phyloP scores from a whole-genome alignment of 1,139 yeast genomes.

The Wickerhamomyces sp. region DNA sequence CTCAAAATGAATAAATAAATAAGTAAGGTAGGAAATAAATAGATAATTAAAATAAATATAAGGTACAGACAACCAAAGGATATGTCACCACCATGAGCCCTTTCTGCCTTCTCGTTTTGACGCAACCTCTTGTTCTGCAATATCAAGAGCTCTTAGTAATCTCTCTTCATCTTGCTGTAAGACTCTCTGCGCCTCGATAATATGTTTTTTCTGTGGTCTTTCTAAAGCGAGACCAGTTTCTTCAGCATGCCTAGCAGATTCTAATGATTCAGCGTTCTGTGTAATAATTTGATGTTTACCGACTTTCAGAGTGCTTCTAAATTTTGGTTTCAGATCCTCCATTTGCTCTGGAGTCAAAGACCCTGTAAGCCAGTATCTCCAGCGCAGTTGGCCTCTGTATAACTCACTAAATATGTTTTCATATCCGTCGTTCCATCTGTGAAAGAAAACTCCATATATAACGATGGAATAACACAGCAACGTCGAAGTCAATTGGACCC shows the following conservation, averaged over 20 bases:
- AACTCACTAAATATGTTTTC: conserved; percentile 71
- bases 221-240: conserved; percentile 52
- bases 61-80: neutral
- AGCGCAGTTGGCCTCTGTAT: conserved; percentile 53
- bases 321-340: conserved; percentile 52
- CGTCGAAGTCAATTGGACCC: conserved; percentile 47
- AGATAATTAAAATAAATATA: neutral
- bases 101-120: neutral
- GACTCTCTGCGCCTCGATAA: conserved; percentile 69
- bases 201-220: conserved; percentile 68
- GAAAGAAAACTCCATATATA: conserved; percentile 61
- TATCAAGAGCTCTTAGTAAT: conserved; percentile 45
- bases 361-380: conserved; percentile 50
- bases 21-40: neutral
- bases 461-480: conserved; percentile 42
- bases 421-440: conserved; percentile 81
- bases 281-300: neutral
- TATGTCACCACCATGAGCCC: neutral
- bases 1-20: neutral
- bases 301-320: conserved; percentile 26
- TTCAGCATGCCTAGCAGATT: conserved; percentile 3
- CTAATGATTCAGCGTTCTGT: neutral
- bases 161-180: conserved; percentile 69
- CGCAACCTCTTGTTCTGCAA: neutral
- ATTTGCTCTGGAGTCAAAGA: conserved; percentile 51